Percentiles rank a stretch among this genome's conserved stretches.
Evolutionary conservation across 208 protist species (phyloP).

Genomic region (Blastocrithidia nonstop): DNA sequence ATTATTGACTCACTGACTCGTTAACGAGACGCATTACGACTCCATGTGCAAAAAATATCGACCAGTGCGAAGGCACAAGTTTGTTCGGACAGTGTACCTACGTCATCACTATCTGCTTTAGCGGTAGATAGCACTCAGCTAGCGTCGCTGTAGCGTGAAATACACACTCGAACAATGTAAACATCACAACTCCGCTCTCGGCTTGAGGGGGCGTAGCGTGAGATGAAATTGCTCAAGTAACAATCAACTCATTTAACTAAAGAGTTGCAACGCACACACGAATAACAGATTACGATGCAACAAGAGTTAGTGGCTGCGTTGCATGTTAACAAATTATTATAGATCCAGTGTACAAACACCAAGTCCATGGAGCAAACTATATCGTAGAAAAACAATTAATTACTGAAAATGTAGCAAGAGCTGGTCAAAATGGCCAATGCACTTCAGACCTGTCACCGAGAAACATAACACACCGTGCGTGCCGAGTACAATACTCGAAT

Average conservation of each 20-base stretch:
- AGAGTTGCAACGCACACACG: slow-evolving; percentile 30
- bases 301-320: slow-evolving; percentile 36
- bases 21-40: no score
- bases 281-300: slow-evolving; percentile 24
- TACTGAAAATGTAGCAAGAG: slow-evolving; percentile 38
- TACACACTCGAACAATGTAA: slow-evolving; percentile 30
- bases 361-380: slow-evolving; percentile 39
- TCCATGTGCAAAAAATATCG: no score
- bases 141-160: slow-evolving; percentile 30
- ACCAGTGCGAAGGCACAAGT: no score
- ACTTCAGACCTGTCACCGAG: slow-evolving; percentile 56
- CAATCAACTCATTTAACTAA: slow-evolving; percentile 57
- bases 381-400: slow-evolving; percentile 25
- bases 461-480: slow-evolving; percentile 65
- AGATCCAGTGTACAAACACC: slow-evolving; percentile 22
- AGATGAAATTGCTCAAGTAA: slow-evolving; percentile 48
- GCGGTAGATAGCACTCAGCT: no score
- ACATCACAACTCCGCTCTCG: slow-evolving; percentile 42
- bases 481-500: slow-evolving; percentile 53
- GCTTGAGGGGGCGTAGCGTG: slow-evolving; percentile 35
- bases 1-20: no score
- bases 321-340: slow-evolving; percentile 36
- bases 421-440: slow-evolving; percentile 39
- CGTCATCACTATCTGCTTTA: no score
- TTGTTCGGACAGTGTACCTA: no score